Evolutionary conservation across 805 yeast genomes (phyloP).

Genomic region (Saturnispora besseyi): DNA sequence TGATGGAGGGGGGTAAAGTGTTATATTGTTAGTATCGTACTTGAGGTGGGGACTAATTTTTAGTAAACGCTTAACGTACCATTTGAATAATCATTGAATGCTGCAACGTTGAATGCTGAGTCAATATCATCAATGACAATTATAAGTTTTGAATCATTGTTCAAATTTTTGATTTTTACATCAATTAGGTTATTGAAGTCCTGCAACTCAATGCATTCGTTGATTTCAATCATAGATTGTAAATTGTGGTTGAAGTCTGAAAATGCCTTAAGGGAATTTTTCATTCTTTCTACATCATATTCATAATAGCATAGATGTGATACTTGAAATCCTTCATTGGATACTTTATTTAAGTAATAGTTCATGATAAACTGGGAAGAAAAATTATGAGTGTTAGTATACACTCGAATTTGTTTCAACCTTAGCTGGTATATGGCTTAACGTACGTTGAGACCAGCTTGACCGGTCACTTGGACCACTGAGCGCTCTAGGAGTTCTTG

Average conservation of each 20-base stretch:
- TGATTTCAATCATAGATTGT: not conserved
- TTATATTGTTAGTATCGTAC: not conserved
- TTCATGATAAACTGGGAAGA: conserved; percentile 14
- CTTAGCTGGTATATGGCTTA: too few species aligned
- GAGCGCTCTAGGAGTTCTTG: too few species aligned
- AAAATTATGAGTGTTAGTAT: not conserved
- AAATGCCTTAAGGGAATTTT: not conserved
- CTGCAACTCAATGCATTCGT: not conserved
- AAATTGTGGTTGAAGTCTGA: not conserved
- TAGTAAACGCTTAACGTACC: not conserved
- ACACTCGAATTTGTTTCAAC: too few species aligned
- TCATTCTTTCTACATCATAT: conserved; percentile 1
- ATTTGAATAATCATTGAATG: not conserved
- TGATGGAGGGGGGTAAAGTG: too few species aligned
- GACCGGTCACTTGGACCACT: too few species aligned
- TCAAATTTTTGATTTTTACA: not conserved
- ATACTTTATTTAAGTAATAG: conserved; percentile 13
- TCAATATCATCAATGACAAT: conserved; percentile 4
- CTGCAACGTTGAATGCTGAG: conserved; percentile 3
- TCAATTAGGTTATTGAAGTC: not conserved
- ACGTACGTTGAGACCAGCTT: too few species aligned
- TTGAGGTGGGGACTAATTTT: not conserved
- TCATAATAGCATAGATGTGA: not conserved
- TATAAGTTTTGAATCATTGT: not conserved
- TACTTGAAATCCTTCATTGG: not conserved